Base-by-base conservation (phyloP, 495 filamentous ascomycete species). In the Penicillium macrosclerotiorum region DNA sequence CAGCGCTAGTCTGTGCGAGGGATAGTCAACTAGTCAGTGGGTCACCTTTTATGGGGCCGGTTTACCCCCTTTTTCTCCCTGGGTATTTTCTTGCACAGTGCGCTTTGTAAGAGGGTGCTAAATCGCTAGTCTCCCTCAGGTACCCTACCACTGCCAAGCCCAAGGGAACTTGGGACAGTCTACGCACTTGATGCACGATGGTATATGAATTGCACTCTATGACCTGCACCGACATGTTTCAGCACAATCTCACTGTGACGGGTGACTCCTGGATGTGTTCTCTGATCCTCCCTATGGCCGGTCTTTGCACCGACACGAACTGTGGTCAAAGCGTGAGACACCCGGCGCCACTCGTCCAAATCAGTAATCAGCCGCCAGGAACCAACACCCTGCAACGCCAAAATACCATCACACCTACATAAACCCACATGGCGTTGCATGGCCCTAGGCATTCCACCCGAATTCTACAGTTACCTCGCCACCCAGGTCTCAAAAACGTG, bases 281-380 rank as follows among this genome's bases (percentile, higher is more conserved):
- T 24, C 9, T 0, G 22, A 11, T 26, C 17, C 24, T 17, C 26
- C 35, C 16, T 22, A 18, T 34, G 33, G 20, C 35, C 20, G 35
- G 25, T n/a, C 22, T 37, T n/a, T n/a, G n/a, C n/a, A n/a, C 25
- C 13, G 33, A 45, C 27, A 26, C 34, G 42, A 45, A 33, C 35
- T 33, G 47, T 18, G 34, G 47, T 27, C 47, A 20, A 43, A 45
- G 41, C 47, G 47, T 49, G 45, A 49, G 37, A 42, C 29, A 49
- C 20, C 22, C 25, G 40, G 37, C 34, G 35, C 40, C 33, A 20
- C 26, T 35, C 40, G 13, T 44, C 33, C 9, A 48, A 48, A 33
- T 7, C 35, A 37, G 45, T 37, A 34, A 47, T 33, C 16, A 11
- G 25, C 39, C 27, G n/a, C 24, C 37, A 40, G 22, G 30, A 36